Evolutionary conservation across 148 eudicot genomes (phyloP), one percentile per base, ranked within the genome.

Genomic region (Camellia granthamiana): DNA sequence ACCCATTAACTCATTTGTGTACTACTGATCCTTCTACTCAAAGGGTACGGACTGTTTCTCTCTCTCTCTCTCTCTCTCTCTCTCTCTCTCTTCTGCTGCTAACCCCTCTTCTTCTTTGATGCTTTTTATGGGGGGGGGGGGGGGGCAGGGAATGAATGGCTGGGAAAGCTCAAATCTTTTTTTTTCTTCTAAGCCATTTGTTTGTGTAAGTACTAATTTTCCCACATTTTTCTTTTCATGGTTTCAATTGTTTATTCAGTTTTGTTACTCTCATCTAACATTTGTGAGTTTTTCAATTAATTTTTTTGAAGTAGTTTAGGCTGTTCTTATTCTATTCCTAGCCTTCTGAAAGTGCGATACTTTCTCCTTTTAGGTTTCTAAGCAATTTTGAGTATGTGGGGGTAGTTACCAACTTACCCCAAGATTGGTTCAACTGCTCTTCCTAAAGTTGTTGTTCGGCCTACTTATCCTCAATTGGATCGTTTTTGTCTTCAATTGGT

Each of bases 391-490:
- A 6, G 59, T 10, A 16, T 69, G 42, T 59, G 46, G 76, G 71
- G 74, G 63, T 75, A 74, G 83, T 80, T 66, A n/a, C 72, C 71
- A 80, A 64, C 62, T 66, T 44, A 64, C 30, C 43, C 15, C 41
- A 58, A 64, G 78, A 64, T 80, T 75, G 58, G 78, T 80, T 80
- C 78, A 80, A 80, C 83, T 74, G 83, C 78, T 80, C 62, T 65
- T 14, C 82, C 77, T 54, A 74, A 61, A 76, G 75, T 71, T 59
- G 41, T 15, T 67, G 68, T 80, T 73, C 61, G 77, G 82, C 67
- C 18, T 72, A 62, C 61, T 72, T 23, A 72, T 46, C 51, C 62
- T 64, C 72, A 41, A 30, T 65, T 73, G 77, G 62, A 72, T 63
- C 71, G 18, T 52, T 30, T 30, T 30, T 67, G 12, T 62, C 61